Conservation (phyloP, 1,139 yeast species). For the Starmera stellimalicola region DNA sequence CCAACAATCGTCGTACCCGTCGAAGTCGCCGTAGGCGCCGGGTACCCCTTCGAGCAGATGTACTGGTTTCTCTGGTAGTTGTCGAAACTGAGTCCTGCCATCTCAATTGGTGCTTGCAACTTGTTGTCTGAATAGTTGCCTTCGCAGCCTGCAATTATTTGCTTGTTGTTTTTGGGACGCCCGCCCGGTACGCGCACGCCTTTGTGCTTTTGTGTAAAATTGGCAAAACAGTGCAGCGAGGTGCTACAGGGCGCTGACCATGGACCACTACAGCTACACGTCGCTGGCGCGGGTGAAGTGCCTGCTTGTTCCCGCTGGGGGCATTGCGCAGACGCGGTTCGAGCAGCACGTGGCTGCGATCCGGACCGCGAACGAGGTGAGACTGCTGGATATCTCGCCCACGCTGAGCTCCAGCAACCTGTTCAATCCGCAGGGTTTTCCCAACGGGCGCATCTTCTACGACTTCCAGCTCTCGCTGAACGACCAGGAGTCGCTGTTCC, state of each 20-base stretch:
- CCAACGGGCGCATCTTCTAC: constrained; percentile 61
- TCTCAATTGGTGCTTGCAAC: too few relatives aligned
- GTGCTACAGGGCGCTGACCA: background rate
- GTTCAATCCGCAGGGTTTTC: constrained; percentile 81
- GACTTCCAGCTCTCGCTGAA: constrained; percentile 41
- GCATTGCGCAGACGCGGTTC: constrained; percentile 41
- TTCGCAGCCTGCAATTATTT: too few relatives aligned
- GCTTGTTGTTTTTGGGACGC: too few relatives aligned
- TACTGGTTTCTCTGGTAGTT: constrained; percentile 81
- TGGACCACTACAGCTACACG: constrained; percentile 28
- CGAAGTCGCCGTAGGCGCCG: constrained; percentile 82
- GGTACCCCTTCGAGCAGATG: constrained; percentile 62
- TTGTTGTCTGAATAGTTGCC: too few relatives aligned
- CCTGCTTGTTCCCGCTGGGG: constrained; percentile 63
- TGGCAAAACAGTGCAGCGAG: background rate
- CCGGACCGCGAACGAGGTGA: constrained; percentile 47
- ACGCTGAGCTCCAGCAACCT: constrained; percentile 43
- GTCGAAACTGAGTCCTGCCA: constrained; percentile 91
- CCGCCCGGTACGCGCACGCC: too few relatives aligned
- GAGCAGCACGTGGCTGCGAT: constrained; percentile 35
- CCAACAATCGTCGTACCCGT: constrained; percentile 99
- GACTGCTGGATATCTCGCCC: constrained; percentile 69
- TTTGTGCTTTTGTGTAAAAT: background rate
- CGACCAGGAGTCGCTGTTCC: constrained; percentile 50
- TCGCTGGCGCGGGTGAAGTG: constrained; percentile 61